These are phyloP conservation scores for Pochonia chlamydosporia DNA, from an alignment of 2,329 filamentous ascomycete species.

Conservation along the genomic window DNA sequence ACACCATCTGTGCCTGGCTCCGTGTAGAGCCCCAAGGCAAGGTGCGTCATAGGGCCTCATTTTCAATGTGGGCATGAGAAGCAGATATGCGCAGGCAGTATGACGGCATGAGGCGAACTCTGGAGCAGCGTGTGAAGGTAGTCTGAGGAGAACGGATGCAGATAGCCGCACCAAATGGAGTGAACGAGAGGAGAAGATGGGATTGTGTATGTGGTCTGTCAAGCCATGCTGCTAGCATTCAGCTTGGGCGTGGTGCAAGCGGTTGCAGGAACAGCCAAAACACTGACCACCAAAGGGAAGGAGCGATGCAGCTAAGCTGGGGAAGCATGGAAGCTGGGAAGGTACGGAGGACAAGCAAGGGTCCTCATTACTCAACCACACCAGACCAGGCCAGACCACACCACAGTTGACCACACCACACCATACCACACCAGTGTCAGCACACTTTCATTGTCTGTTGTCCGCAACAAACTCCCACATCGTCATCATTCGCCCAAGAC, in stretches of 20 bases:
- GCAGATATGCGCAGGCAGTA: neutral
- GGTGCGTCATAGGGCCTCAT: neutral
- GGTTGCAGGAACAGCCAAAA: neutral
- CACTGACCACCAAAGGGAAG: neutral
- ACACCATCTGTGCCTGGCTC: constrained; percentile 1
- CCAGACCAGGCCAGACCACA: no score
- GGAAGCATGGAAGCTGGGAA: neutral
- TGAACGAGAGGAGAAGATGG: no score
- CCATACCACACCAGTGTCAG: no score
- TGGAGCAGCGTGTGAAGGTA: no score
- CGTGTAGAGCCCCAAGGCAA: neutral
- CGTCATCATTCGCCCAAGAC: no score
- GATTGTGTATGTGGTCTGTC: no score
- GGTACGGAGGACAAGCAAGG: neutral
- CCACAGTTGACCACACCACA: no score
- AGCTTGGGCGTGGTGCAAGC: no score
- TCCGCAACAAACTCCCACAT: neutral
- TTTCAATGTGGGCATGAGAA: neutral
- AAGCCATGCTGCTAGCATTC: no score
- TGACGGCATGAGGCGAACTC: neutral
- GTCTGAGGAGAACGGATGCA: neutral
- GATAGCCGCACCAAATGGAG: neutral
- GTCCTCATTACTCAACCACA: neutral
- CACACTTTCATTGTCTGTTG: neutral
- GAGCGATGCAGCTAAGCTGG: neutral